Conservation (phyloP, 2,329 filamentous ascomycete species). For the Ascochyta viciae-villosae region DNA sequence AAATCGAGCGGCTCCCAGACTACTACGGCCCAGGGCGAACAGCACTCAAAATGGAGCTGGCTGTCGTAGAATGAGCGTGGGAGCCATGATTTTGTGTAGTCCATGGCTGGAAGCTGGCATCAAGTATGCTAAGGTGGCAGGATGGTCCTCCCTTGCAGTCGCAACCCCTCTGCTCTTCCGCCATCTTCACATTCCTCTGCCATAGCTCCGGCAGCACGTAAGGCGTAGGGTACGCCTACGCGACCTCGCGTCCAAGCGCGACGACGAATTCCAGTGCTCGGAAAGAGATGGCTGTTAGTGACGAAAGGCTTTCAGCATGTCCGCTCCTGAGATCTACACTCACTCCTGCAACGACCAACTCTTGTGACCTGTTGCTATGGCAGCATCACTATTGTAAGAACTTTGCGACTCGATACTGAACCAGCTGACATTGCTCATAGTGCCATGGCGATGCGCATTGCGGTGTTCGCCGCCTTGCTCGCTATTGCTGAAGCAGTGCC, state of each 20-base stretch:
- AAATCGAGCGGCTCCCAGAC: conserved; percentile 55
- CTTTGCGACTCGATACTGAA: neutral
- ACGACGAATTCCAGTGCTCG: conserved; percentile 36
- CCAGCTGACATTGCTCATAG: conserved; percentile 15
- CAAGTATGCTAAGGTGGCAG: conserved; percentile 31
- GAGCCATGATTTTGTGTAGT: neutral
- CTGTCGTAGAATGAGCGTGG: conserved; percentile 23
- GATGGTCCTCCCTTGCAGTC: conserved; percentile 41
- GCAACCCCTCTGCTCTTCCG: conserved; percentile 24
- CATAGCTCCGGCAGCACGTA: conserved; percentile 29
- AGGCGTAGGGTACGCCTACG: conserved; percentile 27
- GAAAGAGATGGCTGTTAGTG: conserved; percentile 41
- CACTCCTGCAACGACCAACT: conserved; percentile 17
- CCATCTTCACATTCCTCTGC: conserved; percentile 38
- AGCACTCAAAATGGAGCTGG: conserved; percentile 47
- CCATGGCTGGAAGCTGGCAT: conserved; percentile 22
- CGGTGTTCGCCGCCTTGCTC: conserved; percentile 25
- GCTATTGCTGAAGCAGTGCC: conserved; percentile 37
- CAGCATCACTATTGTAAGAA: conserved; percentile 26
- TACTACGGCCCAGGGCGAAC: conserved; percentile 60
- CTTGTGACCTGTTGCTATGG: conserved; percentile 24
- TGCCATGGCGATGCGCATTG: conserved; percentile 26
- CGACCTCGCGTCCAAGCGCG: conserved; percentile 36
- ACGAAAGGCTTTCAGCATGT: conserved; percentile 31
- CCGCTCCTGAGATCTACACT: conserved; percentile 20